Percentiles rank a stretch among this genome's conserved stretches.
phyloP scores from a whole-genome alignment of 179 eudicot species.

The Carnegiea gigantea region DNA sequence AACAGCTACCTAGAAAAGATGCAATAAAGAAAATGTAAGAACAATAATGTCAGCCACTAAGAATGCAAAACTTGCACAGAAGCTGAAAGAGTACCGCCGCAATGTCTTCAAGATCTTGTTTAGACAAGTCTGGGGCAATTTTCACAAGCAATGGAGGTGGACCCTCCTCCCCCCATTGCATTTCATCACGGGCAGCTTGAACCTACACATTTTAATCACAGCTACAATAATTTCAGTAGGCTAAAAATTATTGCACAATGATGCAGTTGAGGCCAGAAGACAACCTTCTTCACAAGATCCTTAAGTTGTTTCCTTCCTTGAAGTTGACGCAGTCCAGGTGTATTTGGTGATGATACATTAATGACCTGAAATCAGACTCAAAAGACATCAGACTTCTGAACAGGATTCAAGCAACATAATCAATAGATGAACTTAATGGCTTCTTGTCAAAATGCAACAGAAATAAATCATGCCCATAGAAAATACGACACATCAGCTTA shows the following conservation, averaged over 20 bases:
- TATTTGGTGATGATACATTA: constrained; percentile 96
- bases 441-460: background rate
- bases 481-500: background rate
- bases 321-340: constrained; percentile 97
- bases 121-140: constrained; percentile 98
- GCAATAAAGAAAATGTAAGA: constrained; percentile 33
- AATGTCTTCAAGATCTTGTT: constrained; percentile 97
- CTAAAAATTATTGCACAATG: background rate
- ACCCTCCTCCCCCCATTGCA: constrained; percentile 99
- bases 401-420: background rate
- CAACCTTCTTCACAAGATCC: constrained; percentile 98
- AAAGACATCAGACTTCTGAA: background rate
- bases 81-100: constrained; percentile 60
- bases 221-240: background rate
- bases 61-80: constrained; percentile 13
- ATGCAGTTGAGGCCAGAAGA: background rate
- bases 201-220: constrained; percentile 45
- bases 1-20: constrained; percentile 73
- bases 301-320: constrained; percentile 98
- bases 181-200: constrained; percentile 99
- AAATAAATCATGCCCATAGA: background rate
- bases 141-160: constrained; percentile 97
- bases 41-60: constrained; percentile 3
- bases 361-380: constrained; percentile 44
- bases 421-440: too few relatives aligned